A percentile compares a stretch with the other conserved stretches of the same genome.
phyloP scores from a whole-genome alignment of 352 stramenopile species.

The Globisporangium sylvaticum region DNA sequence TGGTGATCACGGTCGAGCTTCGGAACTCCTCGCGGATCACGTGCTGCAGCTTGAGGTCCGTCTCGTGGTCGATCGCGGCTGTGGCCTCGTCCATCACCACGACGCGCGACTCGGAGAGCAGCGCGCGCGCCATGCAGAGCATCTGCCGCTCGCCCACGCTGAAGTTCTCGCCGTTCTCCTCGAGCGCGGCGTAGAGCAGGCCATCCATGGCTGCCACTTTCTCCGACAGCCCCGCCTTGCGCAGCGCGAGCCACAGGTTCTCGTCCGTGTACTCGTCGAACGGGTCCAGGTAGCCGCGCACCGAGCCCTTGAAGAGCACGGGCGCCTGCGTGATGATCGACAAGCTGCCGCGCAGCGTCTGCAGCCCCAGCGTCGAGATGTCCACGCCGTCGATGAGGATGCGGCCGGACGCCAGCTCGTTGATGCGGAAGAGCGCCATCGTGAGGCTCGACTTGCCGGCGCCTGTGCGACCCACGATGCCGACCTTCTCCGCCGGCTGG shows the following conservation, averaged over 20 bases:
- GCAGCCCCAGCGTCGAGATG: constrained; percentile 74
- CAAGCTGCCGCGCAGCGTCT: constrained; percentile 82
- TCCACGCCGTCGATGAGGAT: constrained; percentile 93
- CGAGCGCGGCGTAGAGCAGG: constrained; percentile 62
- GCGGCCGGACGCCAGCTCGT: constrained; percentile 85
- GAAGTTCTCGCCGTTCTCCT: constrained; percentile 92
- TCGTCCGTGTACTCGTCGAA: constrained; percentile 80
- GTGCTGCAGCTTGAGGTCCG: constrained; percentile 57
- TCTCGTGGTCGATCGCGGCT: constrained; percentile 81
- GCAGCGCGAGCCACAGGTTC: constrained; percentile 48
- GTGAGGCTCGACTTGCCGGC: constrained; percentile 87
- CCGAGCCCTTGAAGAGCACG: constrained; percentile 89
- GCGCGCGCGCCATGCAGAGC: constrained; percentile 93
- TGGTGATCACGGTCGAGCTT: constrained; percentile 93
- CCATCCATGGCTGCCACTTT: constrained; percentile 62
- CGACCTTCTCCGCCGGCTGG: constrained; percentile 81
- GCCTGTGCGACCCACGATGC: constrained; percentile 89
- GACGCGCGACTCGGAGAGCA: constrained; percentile 86
- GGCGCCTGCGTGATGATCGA: constrained; percentile 94
- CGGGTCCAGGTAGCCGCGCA: constrained; percentile 54
- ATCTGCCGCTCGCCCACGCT: constrained; percentile 94
- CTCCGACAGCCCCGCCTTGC: constrained; percentile 23
- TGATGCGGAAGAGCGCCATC: constrained; percentile 90
- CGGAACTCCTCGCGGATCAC: constrained; percentile 88
- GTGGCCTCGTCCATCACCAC: constrained; percentile 89